Evolutionary conservation across 2,329 filamentous ascomycete species (phyloP).

Genomic region (Pseudogymnoascus sp.): DNA sequence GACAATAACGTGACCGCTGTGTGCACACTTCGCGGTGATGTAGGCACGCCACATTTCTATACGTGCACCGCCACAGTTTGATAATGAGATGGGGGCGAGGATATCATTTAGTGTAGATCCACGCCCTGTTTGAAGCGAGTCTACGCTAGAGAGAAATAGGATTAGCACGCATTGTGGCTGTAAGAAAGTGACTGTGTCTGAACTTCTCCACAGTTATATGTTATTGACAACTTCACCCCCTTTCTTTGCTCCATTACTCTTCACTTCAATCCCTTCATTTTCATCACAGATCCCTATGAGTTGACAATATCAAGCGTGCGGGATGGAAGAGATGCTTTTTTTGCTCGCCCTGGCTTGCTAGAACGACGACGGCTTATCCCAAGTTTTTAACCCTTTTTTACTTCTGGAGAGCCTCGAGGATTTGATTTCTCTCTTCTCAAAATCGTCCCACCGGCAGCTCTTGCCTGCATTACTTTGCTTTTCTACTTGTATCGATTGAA

Average conservation of each 20-base stretch:
- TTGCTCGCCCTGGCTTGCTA: slow-evolving; percentile 5
- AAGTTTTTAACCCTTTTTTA: slow-evolving; percentile 3
- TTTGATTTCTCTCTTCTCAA: slow-evolving; percentile 1
- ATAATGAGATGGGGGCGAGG: neutral
- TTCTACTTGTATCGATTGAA: neutral
- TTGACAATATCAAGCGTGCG: neutral
- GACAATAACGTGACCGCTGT: neutral
- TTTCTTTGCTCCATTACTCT: slow-evolving; percentile 2
- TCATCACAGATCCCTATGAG: neutral
- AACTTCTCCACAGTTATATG: slow-evolving; percentile 3
- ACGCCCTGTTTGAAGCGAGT: neutral
- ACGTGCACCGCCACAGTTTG: neutral
- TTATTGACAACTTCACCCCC: slow-evolving; percentile 4
- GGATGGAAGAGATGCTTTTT: slow-evolving; percentile 2
- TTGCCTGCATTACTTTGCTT: neutral
- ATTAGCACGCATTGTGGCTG: neutral
- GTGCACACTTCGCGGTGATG: neutral
- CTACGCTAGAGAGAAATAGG: neutral
- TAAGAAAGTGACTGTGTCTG: neutral
- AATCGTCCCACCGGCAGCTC: neutral
- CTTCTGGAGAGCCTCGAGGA: neutral
- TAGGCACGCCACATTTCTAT: neutral
- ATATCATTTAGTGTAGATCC: neutral
- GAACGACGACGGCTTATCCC: neutral
- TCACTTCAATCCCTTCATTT: slow-evolving; percentile 6